phyloP scores from a whole-genome alignment of 192 early-diverging fungal species.

The Coemansia interrupta region DNA sequence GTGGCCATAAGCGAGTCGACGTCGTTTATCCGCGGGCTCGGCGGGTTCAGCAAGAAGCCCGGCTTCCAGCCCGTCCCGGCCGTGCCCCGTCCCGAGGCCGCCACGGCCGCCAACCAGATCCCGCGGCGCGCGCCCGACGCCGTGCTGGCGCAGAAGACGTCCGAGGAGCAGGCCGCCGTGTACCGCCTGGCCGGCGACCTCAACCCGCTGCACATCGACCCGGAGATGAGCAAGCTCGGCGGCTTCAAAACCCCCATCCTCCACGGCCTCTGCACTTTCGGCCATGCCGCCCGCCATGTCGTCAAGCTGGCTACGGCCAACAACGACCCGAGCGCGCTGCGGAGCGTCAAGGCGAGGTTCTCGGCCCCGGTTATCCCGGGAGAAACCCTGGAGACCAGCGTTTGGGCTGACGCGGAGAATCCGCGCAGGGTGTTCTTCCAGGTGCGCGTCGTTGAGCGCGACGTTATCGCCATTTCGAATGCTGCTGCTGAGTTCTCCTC shows the following conservation, averaged over 20 bases:
- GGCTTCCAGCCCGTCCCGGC: slow-evolving; percentile 35
- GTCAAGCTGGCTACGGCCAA: slow-evolving; percentile 70
- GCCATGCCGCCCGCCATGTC: slow-evolving; percentile 87
- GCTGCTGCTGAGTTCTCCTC: slow-evolving; percentile 80
- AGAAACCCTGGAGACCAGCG: slow-evolving; percentile 94
- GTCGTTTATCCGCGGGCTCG: slow-evolving; percentile 89
- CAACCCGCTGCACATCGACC: slow-evolving; percentile 98
- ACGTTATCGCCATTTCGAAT: slow-evolving; percentile 84
- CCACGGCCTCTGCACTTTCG: slow-evolving; percentile 93
- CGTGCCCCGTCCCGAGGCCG: slow-evolving; percentile 62
- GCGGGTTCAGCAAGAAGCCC: slow-evolving; percentile 83
- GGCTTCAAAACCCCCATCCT: slow-evolving; percentile 96
- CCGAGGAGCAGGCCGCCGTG: slow-evolving; percentile 87
- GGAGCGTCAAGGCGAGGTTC: slow-evolving; percentile 89
- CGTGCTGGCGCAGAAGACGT: slow-evolving; percentile 79
- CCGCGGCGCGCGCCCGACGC: slow-evolving; percentile 85
- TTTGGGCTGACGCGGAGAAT: slow-evolving; percentile 78
- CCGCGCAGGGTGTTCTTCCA: slow-evolving; percentile 89
- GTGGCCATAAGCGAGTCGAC: slow-evolving; percentile 86
- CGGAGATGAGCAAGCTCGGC: slow-evolving; percentile 85
- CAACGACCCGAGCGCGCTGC: slow-evolving; percentile 63
- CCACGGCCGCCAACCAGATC: slow-evolving; percentile 73
- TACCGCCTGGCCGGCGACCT: slow-evolving; percentile 94
- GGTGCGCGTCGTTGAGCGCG: slow-evolving; percentile 89
- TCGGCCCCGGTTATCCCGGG: slow-evolving; percentile 89